phyloP scores from a whole-genome alignment of 2,329 filamentous ascomycete species.

The Colletotrichum theobromicola region DNA sequence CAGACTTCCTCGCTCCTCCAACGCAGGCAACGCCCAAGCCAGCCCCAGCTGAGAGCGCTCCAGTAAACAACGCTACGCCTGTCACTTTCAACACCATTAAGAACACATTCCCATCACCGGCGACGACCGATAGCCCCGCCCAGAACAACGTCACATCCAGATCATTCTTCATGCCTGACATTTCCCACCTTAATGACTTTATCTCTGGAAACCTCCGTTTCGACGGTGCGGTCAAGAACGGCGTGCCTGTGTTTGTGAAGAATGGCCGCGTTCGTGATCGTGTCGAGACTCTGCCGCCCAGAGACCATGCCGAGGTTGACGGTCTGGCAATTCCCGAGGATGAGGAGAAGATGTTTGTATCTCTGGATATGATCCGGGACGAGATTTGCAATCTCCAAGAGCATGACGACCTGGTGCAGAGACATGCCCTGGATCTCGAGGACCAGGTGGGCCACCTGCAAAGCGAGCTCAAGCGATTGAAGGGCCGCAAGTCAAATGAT shows the following conservation, averaged over 20 bases:
- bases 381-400: constrained; percentile 61
- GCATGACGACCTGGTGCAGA: constrained; percentile 60
- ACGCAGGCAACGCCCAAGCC: constrained; percentile 19
- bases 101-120: constrained; percentile 33
- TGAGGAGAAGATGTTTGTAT: constrained; percentile 64
- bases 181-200: constrained; percentile 62
- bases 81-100: constrained; percentile 22
- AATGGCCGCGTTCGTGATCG: constrained; percentile 56
- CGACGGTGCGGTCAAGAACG: constrained; percentile 55
- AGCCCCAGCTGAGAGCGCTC: not conserved
- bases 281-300: constrained; percentile 35
- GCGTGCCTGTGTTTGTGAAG: constrained; percentile 61
- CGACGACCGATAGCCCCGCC: constrained; percentile 35
- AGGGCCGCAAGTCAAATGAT: constrained; percentile 43
- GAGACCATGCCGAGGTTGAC: constrained; percentile 54
- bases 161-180: constrained; percentile 60
- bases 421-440: constrained; percentile 58
- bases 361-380: constrained; percentile 66
- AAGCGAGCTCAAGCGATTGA: constrained; percentile 50
- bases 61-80: constrained; percentile 10
- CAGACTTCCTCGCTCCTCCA: constrained; percentile 10
- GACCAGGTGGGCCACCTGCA: constrained; percentile 57
- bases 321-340: constrained; percentile 55
- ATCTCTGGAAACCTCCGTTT: constrained; percentile 60
- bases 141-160: constrained; percentile 48